Conservation (phyloP, 768 basidiomycete genomes). For the Rhodocollybia butyracea region DNA sequence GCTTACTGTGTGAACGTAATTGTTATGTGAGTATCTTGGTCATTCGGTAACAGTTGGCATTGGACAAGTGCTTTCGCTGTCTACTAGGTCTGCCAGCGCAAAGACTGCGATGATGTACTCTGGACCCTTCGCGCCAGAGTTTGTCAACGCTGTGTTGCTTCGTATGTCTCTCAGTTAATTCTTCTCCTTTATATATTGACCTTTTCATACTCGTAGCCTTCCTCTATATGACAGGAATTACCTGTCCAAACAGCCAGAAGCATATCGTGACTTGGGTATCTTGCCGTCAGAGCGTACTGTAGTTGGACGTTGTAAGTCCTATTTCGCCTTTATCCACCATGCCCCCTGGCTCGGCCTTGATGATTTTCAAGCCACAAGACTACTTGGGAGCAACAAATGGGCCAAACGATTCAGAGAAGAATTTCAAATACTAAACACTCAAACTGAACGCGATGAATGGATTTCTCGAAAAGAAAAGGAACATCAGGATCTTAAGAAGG, state of each 20-base stretch:
- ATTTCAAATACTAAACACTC: background rate
- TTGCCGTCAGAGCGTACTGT: background rate
- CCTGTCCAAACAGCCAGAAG: background rate
- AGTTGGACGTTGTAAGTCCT: background rate
- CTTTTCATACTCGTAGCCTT: too few relatives aligned
- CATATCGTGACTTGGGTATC: background rate
- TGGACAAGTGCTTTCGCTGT: too few relatives aligned
- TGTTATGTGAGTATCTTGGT: conserved; percentile 40
- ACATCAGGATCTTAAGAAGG: background rate
- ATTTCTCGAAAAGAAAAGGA: background rate
- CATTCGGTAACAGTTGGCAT: background rate
- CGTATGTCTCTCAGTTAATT: background rate
- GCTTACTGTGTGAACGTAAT: conserved; percentile 47
- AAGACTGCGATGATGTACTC: conserved; percentile 22
- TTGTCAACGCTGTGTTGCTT: background rate
- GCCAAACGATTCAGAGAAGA: background rate
- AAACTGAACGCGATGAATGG: background rate
- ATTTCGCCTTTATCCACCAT: background rate
- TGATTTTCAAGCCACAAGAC: background rate
- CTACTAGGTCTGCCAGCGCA: background rate
- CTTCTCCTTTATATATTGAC: too few relatives aligned
- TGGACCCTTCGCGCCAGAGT: conserved; percentile 14
- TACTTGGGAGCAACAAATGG: background rate
- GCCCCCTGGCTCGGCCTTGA: background rate
- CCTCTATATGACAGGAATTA: background rate